Evolutionary conservation across 352 stramenopile genomes (phyloP).

Genomic region (Pythium rhizo-oryzae): DNA sequence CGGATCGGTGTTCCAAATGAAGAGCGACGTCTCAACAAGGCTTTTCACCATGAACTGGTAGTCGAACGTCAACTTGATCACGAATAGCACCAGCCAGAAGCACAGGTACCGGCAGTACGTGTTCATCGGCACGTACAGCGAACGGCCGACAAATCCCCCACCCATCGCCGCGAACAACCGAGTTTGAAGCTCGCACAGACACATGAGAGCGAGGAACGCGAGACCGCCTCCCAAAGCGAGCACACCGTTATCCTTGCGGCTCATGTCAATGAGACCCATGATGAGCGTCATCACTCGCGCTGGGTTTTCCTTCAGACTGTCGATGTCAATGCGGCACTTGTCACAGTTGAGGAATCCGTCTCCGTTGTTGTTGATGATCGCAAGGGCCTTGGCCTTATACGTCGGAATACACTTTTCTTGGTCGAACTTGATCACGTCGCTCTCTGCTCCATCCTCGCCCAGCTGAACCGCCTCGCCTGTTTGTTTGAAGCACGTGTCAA

Average conservation of each 20-base stretch:
- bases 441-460: background rate
- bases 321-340: conserved; percentile 70
- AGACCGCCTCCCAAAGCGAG: conserved; percentile 64
- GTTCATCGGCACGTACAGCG: conserved; percentile 67
- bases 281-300: conserved; percentile 61
- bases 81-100: conserved; percentile 81
- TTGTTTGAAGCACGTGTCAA: conserved; percentile 68
- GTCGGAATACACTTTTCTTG: conserved; percentile 63
- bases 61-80: conserved; percentile 80
- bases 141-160: conserved; percentile 77
- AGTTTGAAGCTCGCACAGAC: conserved; percentile 73
- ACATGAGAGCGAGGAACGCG: conserved; percentile 47
- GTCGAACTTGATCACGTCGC: conserved; percentile 50
- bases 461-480: conserved; percentile 35
- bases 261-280: conserved; percentile 46
- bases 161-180: conserved; percentile 69
- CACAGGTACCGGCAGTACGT: conserved; percentile 80
- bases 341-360: conserved; percentile 74
- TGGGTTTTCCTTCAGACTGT: conserved; percentile 65
- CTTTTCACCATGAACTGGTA: conserved; percentile 89
- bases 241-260: conserved; percentile 59
- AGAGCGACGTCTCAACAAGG: conserved; percentile 84
- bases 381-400: conserved; percentile 50
- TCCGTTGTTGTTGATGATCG: conserved; percentile 54
- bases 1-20: conserved; percentile 82